Evolutionary conservation across 1,284 basidiomycete genomes (phyloP), one percentile per base, ranked within the genome.

Genomic region (Ustilago curta): DNA sequence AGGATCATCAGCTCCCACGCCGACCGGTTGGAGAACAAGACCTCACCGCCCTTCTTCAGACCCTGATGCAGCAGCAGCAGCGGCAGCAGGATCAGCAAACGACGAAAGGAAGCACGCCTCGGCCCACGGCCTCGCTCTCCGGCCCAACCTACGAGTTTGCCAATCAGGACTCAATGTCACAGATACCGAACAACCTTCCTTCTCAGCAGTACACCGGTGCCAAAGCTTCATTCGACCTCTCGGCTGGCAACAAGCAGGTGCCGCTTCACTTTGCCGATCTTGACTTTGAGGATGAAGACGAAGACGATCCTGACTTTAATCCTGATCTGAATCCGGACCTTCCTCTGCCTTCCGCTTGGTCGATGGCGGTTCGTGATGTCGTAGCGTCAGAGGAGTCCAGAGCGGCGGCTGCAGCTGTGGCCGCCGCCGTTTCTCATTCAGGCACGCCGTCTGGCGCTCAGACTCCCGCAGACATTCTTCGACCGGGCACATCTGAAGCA

Each of bases 261-360:
- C 43, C 69, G 31, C 54, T 76, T 21, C 42, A 69, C 27, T 79
- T 80, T 57, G 75, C 75, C 23, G 74, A 79, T 39, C 70, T 78
- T 4, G 66, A 67, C 37, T 76, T 79, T 39, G 79, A 80, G 31
- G 78, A 80, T 7, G 79, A 80, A 45, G 79, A 80, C 27, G 69
- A 62, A 32, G 79, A 80, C 49, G 79, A 80, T 56, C 77, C 77
- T 1, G 77, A 78, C 54, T 78, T 78, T 55, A 76, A 76, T 23
- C 73, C 73, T 16, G 69, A 76, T 37, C 47, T 76, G 23, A 76
- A 76, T 25, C 69, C 73, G 7, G 62, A 76, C 25, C 63, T 77
- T 43, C 77, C 77, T 16, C 53, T 76, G 23, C 63, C 73, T 9
- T 68, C 75, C 3, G 79, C 79, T 16, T 80, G 79, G 79, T 68